A percentile compares a stretch with the other conserved stretches of the same genome.
phyloP scores from a whole-genome alignment of 805 yeast species.

The Myxozyma vanderwaltii region DNA sequence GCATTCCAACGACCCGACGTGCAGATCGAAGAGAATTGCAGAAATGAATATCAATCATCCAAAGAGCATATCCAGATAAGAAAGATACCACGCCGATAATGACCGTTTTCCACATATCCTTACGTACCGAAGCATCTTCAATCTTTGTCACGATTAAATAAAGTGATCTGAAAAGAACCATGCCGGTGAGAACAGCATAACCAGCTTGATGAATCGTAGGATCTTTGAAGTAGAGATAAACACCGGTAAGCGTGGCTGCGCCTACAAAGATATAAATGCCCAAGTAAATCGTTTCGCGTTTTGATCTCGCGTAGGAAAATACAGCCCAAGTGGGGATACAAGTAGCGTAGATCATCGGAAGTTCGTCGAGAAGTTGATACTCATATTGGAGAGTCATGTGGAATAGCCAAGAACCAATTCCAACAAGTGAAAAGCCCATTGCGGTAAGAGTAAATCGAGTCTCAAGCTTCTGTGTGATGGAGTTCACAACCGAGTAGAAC shows the following conservation, averaged over 20 bases:
- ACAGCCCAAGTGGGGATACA: conserved; percentile 91
- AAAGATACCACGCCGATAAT: conserved; percentile 63
- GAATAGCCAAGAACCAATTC: conserved; percentile 91
- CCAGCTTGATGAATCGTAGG: conserved; percentile 89
- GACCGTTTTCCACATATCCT: conserved; percentile 59
- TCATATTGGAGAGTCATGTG: conserved; percentile 93
- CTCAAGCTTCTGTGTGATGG: conserved; percentile 63
- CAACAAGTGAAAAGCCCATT: conserved; percentile 83
- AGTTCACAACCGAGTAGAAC: conserved; percentile 61
- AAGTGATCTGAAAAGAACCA: conserved; percentile 65
- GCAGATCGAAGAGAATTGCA: conserved; percentile 60
- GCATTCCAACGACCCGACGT: conserved; percentile 73
- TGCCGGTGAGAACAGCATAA: conserved; percentile 76
- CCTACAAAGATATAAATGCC: conserved; percentile 54
- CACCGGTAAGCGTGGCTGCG: conserved; percentile 63
- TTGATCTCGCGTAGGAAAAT: conserved; percentile 58
- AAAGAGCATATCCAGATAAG: conserved; percentile 71
- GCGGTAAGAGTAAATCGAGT: conserved; percentile 69
- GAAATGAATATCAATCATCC: conserved; percentile 87
- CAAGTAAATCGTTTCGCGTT: conserved; percentile 46
- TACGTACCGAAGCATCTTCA: conserved; percentile 50
- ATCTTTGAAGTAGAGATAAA: conserved; percentile 72
- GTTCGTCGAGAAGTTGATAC: conserved; percentile 88
- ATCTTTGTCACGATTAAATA: conserved; percentile 57
- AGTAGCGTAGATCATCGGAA: conserved; percentile 98